Conservation (phyloP, 345 rosid genomes). For the Microcos paniculata region DNA sequence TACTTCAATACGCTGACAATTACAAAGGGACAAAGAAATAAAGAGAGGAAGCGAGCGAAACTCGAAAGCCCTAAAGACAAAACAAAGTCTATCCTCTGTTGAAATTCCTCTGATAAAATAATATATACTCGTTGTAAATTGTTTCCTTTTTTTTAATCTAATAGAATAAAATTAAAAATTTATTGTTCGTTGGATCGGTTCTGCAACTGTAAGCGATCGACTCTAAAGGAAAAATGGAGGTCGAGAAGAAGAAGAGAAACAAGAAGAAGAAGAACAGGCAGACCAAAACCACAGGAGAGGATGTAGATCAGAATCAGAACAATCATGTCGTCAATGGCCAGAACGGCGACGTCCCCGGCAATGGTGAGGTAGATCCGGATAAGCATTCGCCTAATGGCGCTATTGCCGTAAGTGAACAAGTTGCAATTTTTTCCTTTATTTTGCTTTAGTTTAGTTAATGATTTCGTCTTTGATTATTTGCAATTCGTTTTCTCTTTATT, state of each 20-base stretch:
- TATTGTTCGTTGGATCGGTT: background rate
- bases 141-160: too few species aligned
- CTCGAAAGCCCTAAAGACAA: background rate
- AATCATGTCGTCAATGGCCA: conserved; percentile 29
- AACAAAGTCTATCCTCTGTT: background rate
- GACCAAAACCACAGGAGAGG: conserved; percentile 32
- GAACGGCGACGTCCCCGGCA: conserved; percentile 21
- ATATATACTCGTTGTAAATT: background rate
- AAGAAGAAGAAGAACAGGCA: conserved; percentile 66
- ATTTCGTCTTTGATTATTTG: background rate
- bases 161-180: background rate
- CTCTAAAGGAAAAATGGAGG: conserved; percentile 43
- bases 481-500: background rate
- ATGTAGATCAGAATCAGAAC: conserved; percentile 24
- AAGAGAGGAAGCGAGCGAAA: too few species aligned
- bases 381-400: conserved; percentile 29
- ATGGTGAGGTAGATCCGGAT: conserved; percentile 17
- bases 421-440: background rate
- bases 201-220: too few species aligned
- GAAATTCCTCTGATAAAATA: background rate
- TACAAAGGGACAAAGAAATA: too few species aligned
- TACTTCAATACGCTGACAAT: too few species aligned
- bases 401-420: conserved; percentile 34
- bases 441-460: background rate
- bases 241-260: conserved; percentile 60